Evolutionary conservation across 768 basidiomycete species (phyloP).

Genomic region (Suillus sp.): DNA sequence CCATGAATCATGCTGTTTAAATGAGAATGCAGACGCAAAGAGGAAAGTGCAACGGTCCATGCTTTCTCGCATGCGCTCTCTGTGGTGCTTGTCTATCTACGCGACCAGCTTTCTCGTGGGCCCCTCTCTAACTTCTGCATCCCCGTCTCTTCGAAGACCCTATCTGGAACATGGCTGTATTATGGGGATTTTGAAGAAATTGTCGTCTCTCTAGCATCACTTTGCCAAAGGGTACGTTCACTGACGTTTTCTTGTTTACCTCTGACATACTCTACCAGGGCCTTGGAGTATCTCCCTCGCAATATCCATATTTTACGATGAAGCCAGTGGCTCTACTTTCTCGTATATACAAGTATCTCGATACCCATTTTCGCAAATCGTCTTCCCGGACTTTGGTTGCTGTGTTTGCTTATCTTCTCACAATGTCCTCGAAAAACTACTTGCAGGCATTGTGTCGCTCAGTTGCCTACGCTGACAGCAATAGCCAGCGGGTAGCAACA

Average conservation of each 20-base stretch:
- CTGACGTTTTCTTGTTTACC: not conserved
- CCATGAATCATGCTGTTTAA: conserved; percentile 10
- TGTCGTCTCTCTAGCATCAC: conserved; percentile 50
- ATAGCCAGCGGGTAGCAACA: conserved; percentile 31
- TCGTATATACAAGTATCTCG: conserved; percentile 58
- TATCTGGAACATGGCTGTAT: conserved; percentile 50
- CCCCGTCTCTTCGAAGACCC: conserved; percentile 17
- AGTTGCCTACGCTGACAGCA: conserved; percentile 49
- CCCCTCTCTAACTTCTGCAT: conserved; percentile 33
- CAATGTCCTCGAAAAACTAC: conserved; percentile 63
- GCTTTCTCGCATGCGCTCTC: conserved; percentile 69
- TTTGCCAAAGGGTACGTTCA: conserved; percentile 61
- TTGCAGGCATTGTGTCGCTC: conserved; percentile 58
- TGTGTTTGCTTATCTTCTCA: conserved; percentile 68
- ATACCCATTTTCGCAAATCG: conserved; percentile 53
- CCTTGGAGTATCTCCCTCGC: conserved; percentile 34
- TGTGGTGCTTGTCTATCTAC: conserved; percentile 52
- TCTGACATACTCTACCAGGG: conserved; percentile 23
- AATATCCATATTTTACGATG: conserved; percentile 47
- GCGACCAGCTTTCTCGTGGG: conserved; percentile 44
- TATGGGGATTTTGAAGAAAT: conserved; percentile 53
- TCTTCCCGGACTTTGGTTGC: conserved; percentile 52
- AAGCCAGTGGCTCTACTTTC: conserved; percentile 57
- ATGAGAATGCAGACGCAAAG: conserved; percentile 39
- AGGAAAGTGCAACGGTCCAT: conserved; percentile 57